Evolutionary conservation across 495 filamentous ascomycete species (phyloP), one percentile per base, ranked within the genome.

Genomic region (Cercophora samala): DNA sequence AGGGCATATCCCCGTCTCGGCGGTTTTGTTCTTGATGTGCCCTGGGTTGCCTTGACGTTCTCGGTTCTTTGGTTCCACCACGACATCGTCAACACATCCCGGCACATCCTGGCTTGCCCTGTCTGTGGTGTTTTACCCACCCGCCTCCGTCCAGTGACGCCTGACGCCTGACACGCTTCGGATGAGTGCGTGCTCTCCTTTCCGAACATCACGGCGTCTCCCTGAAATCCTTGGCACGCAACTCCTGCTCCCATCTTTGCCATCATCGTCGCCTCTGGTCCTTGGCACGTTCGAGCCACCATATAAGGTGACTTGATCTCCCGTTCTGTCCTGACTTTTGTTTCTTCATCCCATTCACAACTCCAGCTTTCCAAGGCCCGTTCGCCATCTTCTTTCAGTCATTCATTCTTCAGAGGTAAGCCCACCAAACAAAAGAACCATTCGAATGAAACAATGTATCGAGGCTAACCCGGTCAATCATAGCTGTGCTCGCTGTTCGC

Each of bases 401-500:
- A 78, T 80, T 82, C 80, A 77, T 78, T 81, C 73, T 80, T 78
- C 77, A 82, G 79, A 83, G 80, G 80, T 80, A 73, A 68, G 75
- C 56, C 51, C 15, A 22, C 17, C 56, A 32, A 19, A 22, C 5
- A 51, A 32, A 19, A 22, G 3, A 51, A 11, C 22, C 22, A 65
- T 25, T 24, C 24, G 22, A 5, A 52, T 37, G 26, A 37, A 62
- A 62, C 29, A 46, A 18, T 13, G 17, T 46, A 21, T 21, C 54
- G 53, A 66, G 22, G 51, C 69, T 74, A 54, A 70, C 70, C 63
- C 26, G 53, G 18, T 52, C 21, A 53, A 53, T 60, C 66, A 64
- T 63, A 82, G 80, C 80, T 82, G 80, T 81, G 80, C 80, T 82
- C 80, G 75, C 77, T 79, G 79, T 81, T 81, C 77, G 68, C 74